These are phyloP conservation scores for Teratosphaeria nubilosa DNA, from an alignment of 2,329 filamentous ascomycete genomes.

Conservation along the genomic window DNA sequence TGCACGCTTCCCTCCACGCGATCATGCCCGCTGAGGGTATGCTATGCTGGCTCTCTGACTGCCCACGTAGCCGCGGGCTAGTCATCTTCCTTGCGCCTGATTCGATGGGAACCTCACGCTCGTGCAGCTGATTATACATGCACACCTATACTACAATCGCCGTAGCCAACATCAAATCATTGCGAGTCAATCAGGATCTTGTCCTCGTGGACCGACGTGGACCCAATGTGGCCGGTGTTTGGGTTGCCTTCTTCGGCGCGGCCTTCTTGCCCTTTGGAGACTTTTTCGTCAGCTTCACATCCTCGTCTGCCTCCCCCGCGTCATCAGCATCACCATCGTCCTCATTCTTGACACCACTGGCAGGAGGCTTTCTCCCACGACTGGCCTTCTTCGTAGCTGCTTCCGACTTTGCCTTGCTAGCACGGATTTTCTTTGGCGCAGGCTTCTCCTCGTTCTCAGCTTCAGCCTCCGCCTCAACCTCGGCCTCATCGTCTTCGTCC, in stretches of 20 bases:
- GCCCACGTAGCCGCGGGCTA: too few relatives aligned
- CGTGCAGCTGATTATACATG: neutral
- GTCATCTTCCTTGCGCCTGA: too few relatives aligned
- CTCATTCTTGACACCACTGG: constrained; percentile 5
- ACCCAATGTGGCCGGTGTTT: constrained; percentile 10
- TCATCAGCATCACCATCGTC: constrained; percentile 2
- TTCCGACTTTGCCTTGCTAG: constrained; percentile 2
- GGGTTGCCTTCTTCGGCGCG: constrained; percentile 3
- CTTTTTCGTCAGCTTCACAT: neutral
- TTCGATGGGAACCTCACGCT: too few relatives aligned
- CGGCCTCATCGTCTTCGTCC: constrained; percentile 14
- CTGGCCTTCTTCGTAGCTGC: constrained; percentile 1
- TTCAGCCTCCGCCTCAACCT: constrained; percentile 2
- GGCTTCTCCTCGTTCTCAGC: constrained; percentile 5
- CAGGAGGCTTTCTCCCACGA: constrained; percentile 8
- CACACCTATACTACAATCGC: neutral
- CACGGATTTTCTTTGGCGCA: constrained; percentile 13
- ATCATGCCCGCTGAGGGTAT: too few relatives aligned
- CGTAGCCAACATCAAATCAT: neutral
- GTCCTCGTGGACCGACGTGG: constrained; percentile 13
- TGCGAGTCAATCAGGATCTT: neutral
- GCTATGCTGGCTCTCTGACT: too few relatives aligned
- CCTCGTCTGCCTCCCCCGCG: constrained; percentile 6
- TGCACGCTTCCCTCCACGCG: too few relatives aligned
- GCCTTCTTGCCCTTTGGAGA: constrained; percentile 6